phyloP scores from a whole-genome alignment of 257 asterid genomes.

The Craterostigma plantagineum region DNA sequence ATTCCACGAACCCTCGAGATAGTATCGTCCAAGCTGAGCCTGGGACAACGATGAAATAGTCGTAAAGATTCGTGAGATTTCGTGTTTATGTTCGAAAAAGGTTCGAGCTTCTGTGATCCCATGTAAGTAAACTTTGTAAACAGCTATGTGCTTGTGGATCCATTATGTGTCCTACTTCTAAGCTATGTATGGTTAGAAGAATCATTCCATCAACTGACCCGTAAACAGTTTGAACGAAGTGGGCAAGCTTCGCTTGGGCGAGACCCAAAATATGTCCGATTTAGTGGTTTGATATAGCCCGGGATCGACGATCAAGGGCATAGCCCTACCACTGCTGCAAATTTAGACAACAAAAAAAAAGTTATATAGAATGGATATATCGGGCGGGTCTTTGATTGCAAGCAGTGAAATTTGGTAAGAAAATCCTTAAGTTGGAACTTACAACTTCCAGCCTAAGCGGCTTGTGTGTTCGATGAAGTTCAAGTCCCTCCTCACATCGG shows the following conservation, averaged over 20 bases:
- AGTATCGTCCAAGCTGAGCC: conserved; percentile 97
- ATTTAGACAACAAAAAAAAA: conserved; percentile 3
- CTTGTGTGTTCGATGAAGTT: conserved; percentile 63
- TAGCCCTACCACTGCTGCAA: conserved; percentile 47
- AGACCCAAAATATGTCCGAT: conserved; percentile 46
- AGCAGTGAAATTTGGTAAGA: neutral
- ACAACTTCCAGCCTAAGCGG: conserved; percentile 69
- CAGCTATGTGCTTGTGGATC: neutral
- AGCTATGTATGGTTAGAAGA: neutral
- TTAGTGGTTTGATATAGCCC: conserved; percentile 57
- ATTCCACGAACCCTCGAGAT: conserved; percentile 70
- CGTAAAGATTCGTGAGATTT: neutral
- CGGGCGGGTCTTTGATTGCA: neutral
- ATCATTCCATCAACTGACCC: conserved; percentile 28
- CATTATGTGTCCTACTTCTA: neutral
- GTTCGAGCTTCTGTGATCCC: too few species aligned
- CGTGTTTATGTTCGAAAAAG: too few species aligned
- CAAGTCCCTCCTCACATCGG: conserved; percentile 30
- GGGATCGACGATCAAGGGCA: conserved; percentile 69
- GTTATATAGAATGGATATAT: neutral
- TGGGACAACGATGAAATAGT: conserved; percentile 7
- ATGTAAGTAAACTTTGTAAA: too few species aligned
- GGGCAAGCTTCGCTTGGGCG: conserved; percentile 45
- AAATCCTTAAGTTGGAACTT: conserved; percentile 12
- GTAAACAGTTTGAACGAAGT: conserved; percentile 74